Base-by-base conservation (phyloP, 768 basidiomycete genomes). In the Termitomyces eurrhizus region DNA sequence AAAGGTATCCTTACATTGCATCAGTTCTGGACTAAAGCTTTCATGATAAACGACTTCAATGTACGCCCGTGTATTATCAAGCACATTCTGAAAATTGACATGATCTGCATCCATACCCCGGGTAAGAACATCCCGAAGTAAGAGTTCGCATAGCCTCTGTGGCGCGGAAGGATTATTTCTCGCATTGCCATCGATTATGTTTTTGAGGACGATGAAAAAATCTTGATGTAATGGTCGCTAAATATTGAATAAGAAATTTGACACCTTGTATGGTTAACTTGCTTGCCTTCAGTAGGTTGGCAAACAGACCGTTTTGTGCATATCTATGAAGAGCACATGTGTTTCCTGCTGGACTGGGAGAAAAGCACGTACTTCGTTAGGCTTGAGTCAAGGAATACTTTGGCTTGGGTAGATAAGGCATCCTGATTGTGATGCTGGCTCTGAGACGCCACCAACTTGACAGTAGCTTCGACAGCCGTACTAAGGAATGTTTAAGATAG, bases 21-120 rank as follows among this genome's bases (percentile, higher is more conserved):
- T 77, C n/a, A 85, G 72, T 3, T 83, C 79, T 1, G 70, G 59
- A 45, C 73, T 82, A 62, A 84, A 87, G 26, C 73, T 76, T 53
- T 84, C 73, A 63, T 80, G 79, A 64, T 86, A 80, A 11, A 88
- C 83, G 3, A 78, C 63, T 54, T 89, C 83, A 1, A 90, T 75
- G 61, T 80, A 92, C 11, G 66, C 73, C 45, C 78, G 72, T 16
- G 90, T 67, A 68, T 90, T 90, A 54, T 80, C 72, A 11, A 89
- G 69, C 24, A 85, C 78, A n/a, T 68, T 68, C 62, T 86, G 83
- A 61, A 84, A 81, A 21, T 74, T 69, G 9, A 74, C 74, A 37
- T 74, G 72, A 52, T 89, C 86, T 41, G 74, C 77, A 24, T 88
- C 86, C 9, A 73, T 65, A 1, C 77, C 74, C 24, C 84, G 77